phyloP scores from a whole-genome alignment of 169 alveolate genomes.

The Plasmodium vinckei region DNA sequence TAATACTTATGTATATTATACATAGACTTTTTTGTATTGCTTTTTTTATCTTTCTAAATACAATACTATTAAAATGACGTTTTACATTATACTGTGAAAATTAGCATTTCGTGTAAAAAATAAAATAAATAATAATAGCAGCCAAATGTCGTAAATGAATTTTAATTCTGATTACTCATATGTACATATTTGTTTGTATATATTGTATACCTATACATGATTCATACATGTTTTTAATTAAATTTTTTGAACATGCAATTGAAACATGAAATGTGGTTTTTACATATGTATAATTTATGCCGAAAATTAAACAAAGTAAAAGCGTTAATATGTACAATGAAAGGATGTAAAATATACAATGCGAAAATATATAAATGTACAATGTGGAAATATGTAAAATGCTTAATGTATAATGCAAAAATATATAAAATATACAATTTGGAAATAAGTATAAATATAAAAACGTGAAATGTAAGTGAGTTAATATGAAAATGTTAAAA shows the following conservation, averaged over 20 bases:
- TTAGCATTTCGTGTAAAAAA: slow-evolving; percentile 17
- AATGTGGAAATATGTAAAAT: background rate
- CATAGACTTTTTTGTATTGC: background rate
- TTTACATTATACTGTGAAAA: background rate
- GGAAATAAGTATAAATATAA: background rate
- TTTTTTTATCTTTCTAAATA: background rate
- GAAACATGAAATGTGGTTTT: slow-evolving; percentile 7
- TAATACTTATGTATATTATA: background rate
- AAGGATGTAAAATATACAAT: background rate
- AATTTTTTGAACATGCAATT: slow-evolving; percentile 5
- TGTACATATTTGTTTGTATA: slow-evolving; percentile 3
- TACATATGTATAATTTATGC: background rate
- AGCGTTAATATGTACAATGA: background rate
- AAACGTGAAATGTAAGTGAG: background rate
- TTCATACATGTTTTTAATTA: background rate
- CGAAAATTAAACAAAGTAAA: slow-evolving; percentile 31
- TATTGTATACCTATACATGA: background rate
- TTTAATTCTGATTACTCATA: slow-evolving; percentile 34
- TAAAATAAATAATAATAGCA: slow-evolving; percentile 10
- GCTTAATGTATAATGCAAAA: background rate
- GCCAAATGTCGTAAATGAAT: slow-evolving; percentile 22
- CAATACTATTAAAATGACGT: slow-evolving; percentile 9
- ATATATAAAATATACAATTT: background rate
- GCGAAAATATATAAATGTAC: background rate
- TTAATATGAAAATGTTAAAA: background rate